Conservation (phyloP, 768 basidiomycete genomes). For the Artomyces pyxidatus region DNA sequence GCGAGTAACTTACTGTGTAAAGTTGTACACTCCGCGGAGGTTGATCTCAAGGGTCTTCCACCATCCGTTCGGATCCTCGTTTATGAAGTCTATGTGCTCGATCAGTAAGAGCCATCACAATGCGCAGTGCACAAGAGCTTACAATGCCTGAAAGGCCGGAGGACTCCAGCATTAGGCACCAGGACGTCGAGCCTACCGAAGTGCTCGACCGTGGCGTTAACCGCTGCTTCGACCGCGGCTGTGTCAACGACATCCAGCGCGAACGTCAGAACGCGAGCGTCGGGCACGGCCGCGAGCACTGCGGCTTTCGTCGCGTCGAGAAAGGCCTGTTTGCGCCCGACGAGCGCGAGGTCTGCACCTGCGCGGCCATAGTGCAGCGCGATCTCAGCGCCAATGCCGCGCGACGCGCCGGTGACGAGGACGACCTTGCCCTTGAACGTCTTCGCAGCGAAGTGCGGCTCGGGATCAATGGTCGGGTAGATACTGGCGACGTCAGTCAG, state of each 20-base stretch:
- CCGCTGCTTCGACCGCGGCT: not conserved
- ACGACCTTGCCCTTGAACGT: conserved; percentile 14
- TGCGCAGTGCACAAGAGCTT: not conserved
- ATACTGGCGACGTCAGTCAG: too few species aligned
- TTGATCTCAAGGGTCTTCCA: conserved; percentile 18
- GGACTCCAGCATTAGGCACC: conserved; percentile 9
- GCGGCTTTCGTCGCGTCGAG: conserved; percentile 13
- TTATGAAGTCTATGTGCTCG: conserved; percentile 8
- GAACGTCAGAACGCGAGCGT: conserved; percentile 4
- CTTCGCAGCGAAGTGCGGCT: not conserved
- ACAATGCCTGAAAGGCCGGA: too few species aligned
- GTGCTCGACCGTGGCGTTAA: conserved; percentile 11
- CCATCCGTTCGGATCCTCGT: conserved; percentile 19
- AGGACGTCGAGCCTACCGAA: conserved; percentile 18
- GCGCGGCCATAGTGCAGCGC: conserved; percentile 10
- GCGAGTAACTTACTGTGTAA: conserved; percentile 11
- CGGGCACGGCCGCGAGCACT: not conserved
- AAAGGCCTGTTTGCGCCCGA: conserved; percentile 1
- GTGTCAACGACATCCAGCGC: conserved; percentile 10
- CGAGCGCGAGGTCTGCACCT: conserved; percentile 12
- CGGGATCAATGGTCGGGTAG: not conserved
- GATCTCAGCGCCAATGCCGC: conserved; percentile 12
- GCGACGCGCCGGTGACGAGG: conserved; percentile 13
- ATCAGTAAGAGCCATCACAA: not conserved
- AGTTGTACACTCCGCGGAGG: conserved; percentile 17